Conservation (phyloP, 1,284 basidiomycete species). For the Papiliotrema nemorosa region DNA sequence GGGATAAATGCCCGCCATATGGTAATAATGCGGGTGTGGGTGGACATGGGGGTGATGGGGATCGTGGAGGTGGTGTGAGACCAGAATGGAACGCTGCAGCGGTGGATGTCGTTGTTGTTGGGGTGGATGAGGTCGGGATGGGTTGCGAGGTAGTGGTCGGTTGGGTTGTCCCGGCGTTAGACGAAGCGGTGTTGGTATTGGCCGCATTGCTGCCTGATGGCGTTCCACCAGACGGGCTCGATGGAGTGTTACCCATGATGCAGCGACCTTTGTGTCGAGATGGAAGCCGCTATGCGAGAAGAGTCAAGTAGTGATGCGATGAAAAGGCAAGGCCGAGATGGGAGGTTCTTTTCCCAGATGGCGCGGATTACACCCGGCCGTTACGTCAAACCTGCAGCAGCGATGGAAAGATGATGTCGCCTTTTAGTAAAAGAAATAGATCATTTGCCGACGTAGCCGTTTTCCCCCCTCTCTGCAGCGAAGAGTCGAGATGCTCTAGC, state of each 20-base stretch:
- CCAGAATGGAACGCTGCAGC: constrained; percentile 27
- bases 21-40: constrained; percentile 59
- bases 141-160: constrained; percentile 1
- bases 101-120: background rate
- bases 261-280: background rate
- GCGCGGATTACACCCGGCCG: too few species aligned
- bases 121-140: constrained; percentile 1
- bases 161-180: background rate
- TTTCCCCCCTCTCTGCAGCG: too few species aligned
- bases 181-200: too few species aligned
- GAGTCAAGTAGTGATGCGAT: too few species aligned
- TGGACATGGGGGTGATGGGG: constrained; percentile 53
- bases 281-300: background rate
- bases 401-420: too few species aligned
- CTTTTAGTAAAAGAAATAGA: too few species aligned
- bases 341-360: too few species aligned
- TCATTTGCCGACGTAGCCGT: too few species aligned
- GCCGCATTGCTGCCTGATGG: background rate
- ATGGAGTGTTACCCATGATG: constrained; percentile 40
- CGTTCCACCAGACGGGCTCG: constrained; percentile 5
- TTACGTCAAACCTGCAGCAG: too few species aligned
- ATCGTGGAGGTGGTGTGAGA: constrained; percentile 28
- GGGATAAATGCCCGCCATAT: constrained; percentile 68
- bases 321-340: background rate
- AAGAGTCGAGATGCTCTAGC: too few species aligned